phyloP scores from a whole-genome alignment of 768 basidiomycete species.

The Naganishia friedmannii region DNA sequence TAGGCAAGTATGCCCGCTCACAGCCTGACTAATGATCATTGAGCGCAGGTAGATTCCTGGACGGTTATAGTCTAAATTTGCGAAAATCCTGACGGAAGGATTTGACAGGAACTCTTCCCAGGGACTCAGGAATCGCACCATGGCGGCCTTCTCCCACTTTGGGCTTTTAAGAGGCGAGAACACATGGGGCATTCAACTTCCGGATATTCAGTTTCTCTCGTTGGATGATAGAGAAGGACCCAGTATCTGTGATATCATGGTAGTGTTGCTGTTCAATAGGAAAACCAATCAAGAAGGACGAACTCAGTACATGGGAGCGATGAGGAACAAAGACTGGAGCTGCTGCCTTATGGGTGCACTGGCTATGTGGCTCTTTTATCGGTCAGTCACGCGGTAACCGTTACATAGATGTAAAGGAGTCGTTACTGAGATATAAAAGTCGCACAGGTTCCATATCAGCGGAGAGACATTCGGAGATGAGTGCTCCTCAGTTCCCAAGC shows the following conservation, averaged over 20 bases:
- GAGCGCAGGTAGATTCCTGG: not conserved
- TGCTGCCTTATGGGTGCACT: not conserved
- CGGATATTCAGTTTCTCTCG: not conserved
- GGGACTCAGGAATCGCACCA: not conserved
- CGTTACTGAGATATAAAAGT: no score
- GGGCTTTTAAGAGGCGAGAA: not conserved
- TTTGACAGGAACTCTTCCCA: not conserved
- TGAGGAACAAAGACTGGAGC: conserved; percentile 8
- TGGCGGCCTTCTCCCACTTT: conserved; percentile 1
- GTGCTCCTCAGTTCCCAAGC: not conserved
- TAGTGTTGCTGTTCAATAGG: not conserved
- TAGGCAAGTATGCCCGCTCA: no score
- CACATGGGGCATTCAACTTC: not conserved
- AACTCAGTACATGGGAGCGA: conserved; percentile 1
- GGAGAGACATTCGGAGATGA: conserved; percentile 8
- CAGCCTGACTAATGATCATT: no score
- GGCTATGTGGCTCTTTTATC: not conserved
- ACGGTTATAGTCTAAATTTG: not conserved
- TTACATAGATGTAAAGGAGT: not conserved
- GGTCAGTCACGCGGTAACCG: not conserved
- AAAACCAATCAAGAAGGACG: conserved; percentile 13
- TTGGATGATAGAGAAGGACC: not conserved
- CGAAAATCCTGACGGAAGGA: not conserved
- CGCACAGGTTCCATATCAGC: not conserved
- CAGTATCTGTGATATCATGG: not conserved